Conservation (phyloP, 768 basidiomycete species). For the Basidioascus undulatus region DNA sequence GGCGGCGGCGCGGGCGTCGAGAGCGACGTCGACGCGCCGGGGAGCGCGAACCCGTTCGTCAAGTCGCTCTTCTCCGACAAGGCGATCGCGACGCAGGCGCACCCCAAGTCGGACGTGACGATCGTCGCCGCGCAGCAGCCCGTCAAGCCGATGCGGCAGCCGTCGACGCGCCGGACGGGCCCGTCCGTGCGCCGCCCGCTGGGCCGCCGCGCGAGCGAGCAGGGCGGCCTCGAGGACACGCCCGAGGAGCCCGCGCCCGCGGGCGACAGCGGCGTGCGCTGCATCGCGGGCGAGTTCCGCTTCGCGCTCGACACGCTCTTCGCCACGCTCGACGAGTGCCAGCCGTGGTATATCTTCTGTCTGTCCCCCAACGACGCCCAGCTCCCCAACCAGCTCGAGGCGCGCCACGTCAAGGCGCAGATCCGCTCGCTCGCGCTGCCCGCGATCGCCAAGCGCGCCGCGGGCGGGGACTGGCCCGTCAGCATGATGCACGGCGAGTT, state of each 20-base stretch:
- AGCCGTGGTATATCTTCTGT: conserved; percentile 78
- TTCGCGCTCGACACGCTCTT: conserved; percentile 64
- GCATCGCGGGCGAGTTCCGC: conserved; percentile 73
- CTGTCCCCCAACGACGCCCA: conserved; percentile 89
- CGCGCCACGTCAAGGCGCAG: conserved; percentile 73
- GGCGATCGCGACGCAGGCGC: conserved; percentile 73
- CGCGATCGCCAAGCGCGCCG: conserved; percentile 48
- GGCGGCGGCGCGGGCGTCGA: conserved; percentile 13
- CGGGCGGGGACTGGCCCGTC: conserved; percentile 27
- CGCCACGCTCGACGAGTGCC: conserved; percentile 54
- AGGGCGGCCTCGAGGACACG: conserved; percentile 22
- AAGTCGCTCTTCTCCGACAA: conserved; percentile 69
- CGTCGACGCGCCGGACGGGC: conserved; percentile 45
- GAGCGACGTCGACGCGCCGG: conserved; percentile 40
- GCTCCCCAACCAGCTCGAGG: conserved; percentile 79
- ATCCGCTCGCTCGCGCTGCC: conserved; percentile 55
- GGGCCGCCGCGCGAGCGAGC: conserved; percentile 6
- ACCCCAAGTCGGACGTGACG: conserved; percentile 79
- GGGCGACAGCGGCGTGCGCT: conserved; percentile 24
- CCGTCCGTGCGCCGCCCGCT: conserved; percentile 9
- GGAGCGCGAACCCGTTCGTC: conserved; percentile 75
- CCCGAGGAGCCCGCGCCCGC: conserved; percentile 21
- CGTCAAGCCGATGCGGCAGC: conserved; percentile 80
- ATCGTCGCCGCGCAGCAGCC: conserved; percentile 85
- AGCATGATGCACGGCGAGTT: conserved; percentile 71